Base-by-base conservation (phyloP, 2,329 filamentous ascomycete species). In the Calonectria multiphialidica region DNA sequence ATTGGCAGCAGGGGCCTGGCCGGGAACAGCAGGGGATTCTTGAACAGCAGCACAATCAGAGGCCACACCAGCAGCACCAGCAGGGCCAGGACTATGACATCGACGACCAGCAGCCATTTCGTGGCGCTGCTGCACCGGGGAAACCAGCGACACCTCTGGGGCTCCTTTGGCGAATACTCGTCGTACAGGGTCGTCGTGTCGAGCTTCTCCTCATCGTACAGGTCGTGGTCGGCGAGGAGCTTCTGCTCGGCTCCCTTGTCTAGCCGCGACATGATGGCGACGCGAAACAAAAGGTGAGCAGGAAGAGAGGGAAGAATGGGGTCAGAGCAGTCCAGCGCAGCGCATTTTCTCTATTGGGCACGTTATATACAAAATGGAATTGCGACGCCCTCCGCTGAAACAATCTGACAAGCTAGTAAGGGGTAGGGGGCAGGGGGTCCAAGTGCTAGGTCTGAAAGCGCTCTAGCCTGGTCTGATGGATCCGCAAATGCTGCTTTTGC, bases 41-140 rank as follows among this genome's bases (percentile, higher is more conserved):
- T 74, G 78, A 93, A 86, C 49, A 95, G 87, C 13, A 95, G 87
- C 13, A 90, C 89, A 69, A 95, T 88, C 37, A 95, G 88, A 9
- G 92, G 94, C 85, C 91, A 93, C 79, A 94, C 91, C 75, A 87
- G 89, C 83, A 91, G 89, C 44, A 95, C 83, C 42, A 94, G 53
- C 21, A 37, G 35, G 0, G 33, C 53, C 21, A 59, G 53, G 2
- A 59, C 53, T 8, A 59, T 9, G 12, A 59, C 13, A 21, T 59
- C 53, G 53, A 59, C 21, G 7, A 59, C 13, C 1, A 59, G 37
- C 21, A 59, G n/a, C 53, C 53, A 59, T 15, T 59, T 59, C 2
- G 53, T 37, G 15, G n/a, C 35, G 33, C 37, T 59, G 53, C 53
- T 59, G 35, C 33, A 59, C 5, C 53, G 21, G 21, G n/a, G 35